These are phyloP conservation scores for Neofusicoccum umdonicola DNA, from an alignment of 2,329 filamentous ascomycete genomes.

Conservation along the genomic window DNA sequence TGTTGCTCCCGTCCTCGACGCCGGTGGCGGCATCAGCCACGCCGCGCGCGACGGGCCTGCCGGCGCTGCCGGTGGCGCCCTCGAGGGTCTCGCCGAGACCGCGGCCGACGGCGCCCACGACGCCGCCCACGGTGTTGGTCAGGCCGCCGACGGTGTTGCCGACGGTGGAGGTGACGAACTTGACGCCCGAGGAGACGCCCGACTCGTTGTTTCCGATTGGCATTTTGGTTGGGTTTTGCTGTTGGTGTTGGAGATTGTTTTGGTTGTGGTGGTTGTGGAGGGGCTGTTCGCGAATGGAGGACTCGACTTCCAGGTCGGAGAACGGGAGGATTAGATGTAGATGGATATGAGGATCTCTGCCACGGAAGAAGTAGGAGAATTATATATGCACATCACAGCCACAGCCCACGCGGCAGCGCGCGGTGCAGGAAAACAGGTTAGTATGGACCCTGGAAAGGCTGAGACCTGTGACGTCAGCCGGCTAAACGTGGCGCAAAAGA, in stretches of 20 bases:
- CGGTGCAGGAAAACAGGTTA: slow-evolving; percentile 4
- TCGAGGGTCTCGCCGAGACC: slow-evolving; percentile 48
- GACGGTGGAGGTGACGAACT: slow-evolving; percentile 55
- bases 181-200: slow-evolving; percentile 52
- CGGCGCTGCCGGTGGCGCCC: slow-evolving; percentile 44
- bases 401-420: background rate
- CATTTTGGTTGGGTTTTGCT: slow-evolving; percentile 22
- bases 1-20: slow-evolving; percentile 44
- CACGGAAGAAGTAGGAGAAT: background rate
- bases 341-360: background rate
- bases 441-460: background rate
- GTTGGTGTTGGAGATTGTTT: background rate
- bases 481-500: background rate
- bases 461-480: slow-evolving; percentile 9
- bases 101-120: slow-evolving; percentile 48
- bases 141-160: slow-evolving; percentile 49
- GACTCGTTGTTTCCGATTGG: slow-evolving; percentile 37
- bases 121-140: slow-evolving; percentile 27
- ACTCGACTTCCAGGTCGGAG: background rate
- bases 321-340: background rate
- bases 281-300: background rate
- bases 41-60: slow-evolving; percentile 43
- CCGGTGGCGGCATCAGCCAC: slow-evolving; percentile 43
- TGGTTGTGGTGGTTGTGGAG: background rate
- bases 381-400: background rate